These are phyloP conservation scores for Cyclostephanos invisitatus DNA, from an alignment of 108 stramenopile species.

Conservation along the genomic window DNA sequence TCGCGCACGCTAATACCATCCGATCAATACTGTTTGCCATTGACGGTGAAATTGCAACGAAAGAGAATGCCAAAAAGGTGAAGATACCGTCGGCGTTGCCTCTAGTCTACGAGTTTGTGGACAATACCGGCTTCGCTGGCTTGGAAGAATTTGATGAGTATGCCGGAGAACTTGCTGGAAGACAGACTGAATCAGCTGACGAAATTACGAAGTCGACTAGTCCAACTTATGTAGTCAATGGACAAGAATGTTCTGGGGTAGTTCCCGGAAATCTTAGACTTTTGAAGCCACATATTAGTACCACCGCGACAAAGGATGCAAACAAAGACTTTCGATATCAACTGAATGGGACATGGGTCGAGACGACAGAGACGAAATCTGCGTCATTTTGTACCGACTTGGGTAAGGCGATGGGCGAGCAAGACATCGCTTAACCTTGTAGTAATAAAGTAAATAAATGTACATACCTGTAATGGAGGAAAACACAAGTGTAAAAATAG, in stretches of 20 bases:
- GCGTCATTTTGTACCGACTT: constrained; percentile 40
- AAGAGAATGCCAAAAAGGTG: constrained; percentile 27
- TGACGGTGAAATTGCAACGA: constrained; percentile 30
- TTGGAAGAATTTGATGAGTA: constrained; percentile 4
- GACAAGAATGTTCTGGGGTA: constrained; percentile 8
- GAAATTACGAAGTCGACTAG: not conserved
- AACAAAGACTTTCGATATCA: constrained; percentile 26
- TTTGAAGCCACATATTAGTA: not conserved
- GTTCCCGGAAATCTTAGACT: constrained; percentile 18
- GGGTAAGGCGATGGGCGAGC: constrained; percentile 22
- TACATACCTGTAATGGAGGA: too few relatives aligned
- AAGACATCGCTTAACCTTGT: constrained; percentile 28
- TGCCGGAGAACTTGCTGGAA: not conserved
- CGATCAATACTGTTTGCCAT: constrained; percentile 34
- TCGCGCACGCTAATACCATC: constrained; percentile 36
- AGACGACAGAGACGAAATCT: constrained; percentile 33
- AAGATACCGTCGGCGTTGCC: constrained; percentile 35
- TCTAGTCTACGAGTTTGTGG: constrained; percentile 32
- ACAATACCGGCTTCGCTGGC: not conserved
- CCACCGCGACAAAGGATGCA: not conserved
- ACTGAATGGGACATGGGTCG: constrained; percentile 35
- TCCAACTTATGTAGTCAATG: constrained; percentile 4
- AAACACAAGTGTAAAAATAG: too few relatives aligned
- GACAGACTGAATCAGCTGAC: not conserved
- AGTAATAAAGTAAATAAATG: not conserved